Conservation (phyloP, 805 yeast genomes). For the Candida manassasensis region DNA sequence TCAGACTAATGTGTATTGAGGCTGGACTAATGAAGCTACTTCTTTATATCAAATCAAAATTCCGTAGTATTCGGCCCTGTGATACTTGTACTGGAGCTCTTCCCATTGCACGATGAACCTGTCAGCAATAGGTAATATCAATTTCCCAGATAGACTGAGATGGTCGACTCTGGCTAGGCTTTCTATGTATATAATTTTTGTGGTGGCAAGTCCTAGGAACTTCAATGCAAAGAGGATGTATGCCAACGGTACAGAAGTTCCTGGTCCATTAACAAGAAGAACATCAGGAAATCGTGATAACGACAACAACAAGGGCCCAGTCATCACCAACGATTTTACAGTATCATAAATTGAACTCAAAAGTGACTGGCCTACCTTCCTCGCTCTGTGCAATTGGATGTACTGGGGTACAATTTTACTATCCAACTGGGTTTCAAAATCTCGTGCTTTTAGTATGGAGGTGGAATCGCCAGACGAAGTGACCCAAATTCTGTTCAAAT, state of each 20-base stretch:
- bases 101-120: conserved; percentile 91
- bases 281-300: conserved; percentile 36
- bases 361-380: conserved; percentile 54
- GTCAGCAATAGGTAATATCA: conserved; percentile 68
- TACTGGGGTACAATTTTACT: conserved; percentile 15
- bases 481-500: conserved; percentile 33
- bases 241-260: conserved; percentile 69
- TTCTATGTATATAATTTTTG: conserved; percentile 75
- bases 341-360: conserved; percentile 46
- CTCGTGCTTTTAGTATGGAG: conserved; percentile 38
- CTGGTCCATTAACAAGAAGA: conserved; percentile 73
- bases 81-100: conserved; percentile 45
- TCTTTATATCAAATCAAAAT: conserved; percentile 47
- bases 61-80: conserved; percentile 72
- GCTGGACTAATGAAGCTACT: no score
- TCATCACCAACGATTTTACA: conserved; percentile 27
- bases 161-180: conserved; percentile 76
- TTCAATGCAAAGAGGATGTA: conserved; percentile 50
- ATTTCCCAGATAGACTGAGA: conserved; percentile 71
- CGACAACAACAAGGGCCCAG: conserved; percentile 21
- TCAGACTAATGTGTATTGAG: no score
- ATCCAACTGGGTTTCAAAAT: conserved; percentile 26
- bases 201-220: conserved; percentile 39
- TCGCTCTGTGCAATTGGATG: conserved; percentile 48
- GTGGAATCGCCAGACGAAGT: conserved; percentile 49